These are phyloP conservation scores for Pseudocercospora fijiensis DNA, from an alignment of 2,329 filamentous ascomycete species.

Conservation along the genomic window DNA sequence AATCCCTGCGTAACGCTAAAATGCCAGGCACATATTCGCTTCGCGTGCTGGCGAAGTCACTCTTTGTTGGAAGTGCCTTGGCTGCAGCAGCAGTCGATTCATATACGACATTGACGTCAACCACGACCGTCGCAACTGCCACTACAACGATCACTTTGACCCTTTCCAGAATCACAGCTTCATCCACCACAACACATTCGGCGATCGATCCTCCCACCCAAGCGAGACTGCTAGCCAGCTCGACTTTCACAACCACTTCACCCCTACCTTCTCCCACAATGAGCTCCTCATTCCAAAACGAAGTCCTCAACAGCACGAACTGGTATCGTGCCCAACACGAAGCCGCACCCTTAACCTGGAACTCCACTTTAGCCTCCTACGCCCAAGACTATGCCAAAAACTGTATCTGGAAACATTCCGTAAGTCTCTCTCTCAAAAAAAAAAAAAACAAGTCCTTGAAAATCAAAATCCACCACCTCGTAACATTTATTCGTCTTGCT, in stretches of 20 bases:
- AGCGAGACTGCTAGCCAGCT: conserved; percentile 1
- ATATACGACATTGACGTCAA: conserved; percentile 27
- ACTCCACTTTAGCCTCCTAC: conserved; percentile 31
- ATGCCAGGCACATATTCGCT: conserved; percentile 18
- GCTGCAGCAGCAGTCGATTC: conserved; percentile 13
- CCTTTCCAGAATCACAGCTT: background rate
- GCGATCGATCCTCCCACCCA: conserved; percentile 5
- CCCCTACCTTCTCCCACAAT: conserved; percentile 9
- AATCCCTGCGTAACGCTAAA: conserved; percentile 19
- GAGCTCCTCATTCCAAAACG: conserved; percentile 21
- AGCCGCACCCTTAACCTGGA: conserved; percentile 31
- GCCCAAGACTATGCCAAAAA: conserved; percentile 32
- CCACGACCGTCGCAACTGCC: conserved; percentile 26
- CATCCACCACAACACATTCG: conserved; percentile 1
- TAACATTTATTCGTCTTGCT: too few species aligned
- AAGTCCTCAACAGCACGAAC: conserved; percentile 38
- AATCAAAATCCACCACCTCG: too few species aligned
- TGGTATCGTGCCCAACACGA: conserved; percentile 31
- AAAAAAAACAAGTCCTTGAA: too few species aligned
- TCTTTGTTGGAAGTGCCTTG: conserved; percentile 5
- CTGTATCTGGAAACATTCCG: conserved; percentile 37
- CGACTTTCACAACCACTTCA: background rate
- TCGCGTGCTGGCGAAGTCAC: conserved; percentile 22
- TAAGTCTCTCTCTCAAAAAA: too few species aligned
- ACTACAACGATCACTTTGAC: conserved; percentile 25